Base-by-base conservation (phyloP, 805 yeast genomes). In the Barnettozyma siamensis region DNA sequence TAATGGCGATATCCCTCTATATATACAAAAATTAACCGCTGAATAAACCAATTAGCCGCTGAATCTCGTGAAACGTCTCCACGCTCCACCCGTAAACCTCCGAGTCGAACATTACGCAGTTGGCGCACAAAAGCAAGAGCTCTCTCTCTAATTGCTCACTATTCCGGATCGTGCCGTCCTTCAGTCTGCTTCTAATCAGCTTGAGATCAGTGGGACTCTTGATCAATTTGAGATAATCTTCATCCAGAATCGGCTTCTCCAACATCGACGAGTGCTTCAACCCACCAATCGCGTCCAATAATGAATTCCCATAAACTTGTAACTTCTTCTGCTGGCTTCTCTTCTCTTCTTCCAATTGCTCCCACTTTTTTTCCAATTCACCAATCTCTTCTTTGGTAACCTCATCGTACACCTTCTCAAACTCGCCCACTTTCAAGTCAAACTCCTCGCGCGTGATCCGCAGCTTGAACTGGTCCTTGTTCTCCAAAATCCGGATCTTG, bases 201-300 rank as follows among this genome's bases (percentile, higher is more conserved):
- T 83, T 80, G 47, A 85, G 60, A 57, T 86, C 91, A 19, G 75
- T 74, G 0, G 95, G 93, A 21, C 70, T 65, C 46, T 73, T 68
- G 12, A 85, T 74, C 27, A 83, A 63, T 17, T 73, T 67, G 52
- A 76, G 72, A 55, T 86, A 86, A 37, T 80, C 75, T 2, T 73
- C 65, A 42, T 70, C 72, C 47, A 72, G 74, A 13, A 86, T 93
- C 0, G 93, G 87, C 40, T 73, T 76, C 30, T 82, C 57, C 57
- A 86, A 86, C 42, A 85, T 80, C 0, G 88, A 79, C 0, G 93
- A 84, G 53, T 75, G 81, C 43, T 86, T 67, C 58, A 83, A 82
- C 2, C 86, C 78, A 30, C 81, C 73, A 8, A 85, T 77, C 45
- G 80, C 80, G 15, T 76, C 69, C 36, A 86, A 61, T 26, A 86